phyloP scores from a whole-genome alignment of 768 basidiomycete species.

The Plicaturopsis crispa region DNA sequence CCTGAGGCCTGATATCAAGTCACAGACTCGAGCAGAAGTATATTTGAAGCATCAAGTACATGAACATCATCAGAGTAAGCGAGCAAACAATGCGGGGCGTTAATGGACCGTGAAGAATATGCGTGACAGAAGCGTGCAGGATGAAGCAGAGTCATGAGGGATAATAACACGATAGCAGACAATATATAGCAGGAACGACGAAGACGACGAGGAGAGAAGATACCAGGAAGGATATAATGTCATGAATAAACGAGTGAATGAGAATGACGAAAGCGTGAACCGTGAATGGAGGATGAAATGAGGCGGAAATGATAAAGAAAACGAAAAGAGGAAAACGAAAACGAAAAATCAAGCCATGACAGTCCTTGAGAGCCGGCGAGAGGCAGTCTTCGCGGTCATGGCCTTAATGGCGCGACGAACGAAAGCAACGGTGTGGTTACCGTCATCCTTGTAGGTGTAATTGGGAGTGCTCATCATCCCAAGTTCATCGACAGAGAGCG shows the following conservation, averaged over 20 bases:
- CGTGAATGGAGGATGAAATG: slow-evolving; percentile 4
- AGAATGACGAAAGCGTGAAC: slow-evolving; percentile 2
- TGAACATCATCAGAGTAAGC: too few relatives aligned
- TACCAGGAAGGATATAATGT: slow-evolving; percentile 2
- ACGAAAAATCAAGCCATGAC: slow-evolving; percentile 28
- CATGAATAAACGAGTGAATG: slow-evolving; percentile 7
- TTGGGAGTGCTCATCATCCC: slow-evolving; percentile 35
- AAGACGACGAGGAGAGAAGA: slow-evolving; percentile 1
- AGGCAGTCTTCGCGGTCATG: slow-evolving; percentile 66
- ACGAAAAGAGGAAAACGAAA: slow-evolving; percentile 7
- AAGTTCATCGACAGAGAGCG: slow-evolving; percentile 57
- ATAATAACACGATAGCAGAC: not conserved
- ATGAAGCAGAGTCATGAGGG: too few relatives aligned
- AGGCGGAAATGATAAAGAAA: slow-evolving; percentile 6
- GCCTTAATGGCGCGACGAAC: slow-evolving; percentile 72
- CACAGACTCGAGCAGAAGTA: too few relatives aligned
- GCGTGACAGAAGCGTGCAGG: too few relatives aligned
- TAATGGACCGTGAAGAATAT: too few relatives aligned
- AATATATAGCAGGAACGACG: not conserved
- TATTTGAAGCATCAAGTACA: too few relatives aligned
- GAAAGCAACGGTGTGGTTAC: slow-evolving; percentile 41
- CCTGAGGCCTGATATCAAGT: too few relatives aligned
- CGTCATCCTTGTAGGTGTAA: slow-evolving; percentile 36
- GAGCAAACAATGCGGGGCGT: too few relatives aligned
- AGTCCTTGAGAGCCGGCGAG: slow-evolving; percentile 40